These are phyloP conservation scores for Hymenotorrendiella dingleyae DNA, from an alignment of 2,329 filamentous ascomycete species.

Conservation along the genomic window DNA sequence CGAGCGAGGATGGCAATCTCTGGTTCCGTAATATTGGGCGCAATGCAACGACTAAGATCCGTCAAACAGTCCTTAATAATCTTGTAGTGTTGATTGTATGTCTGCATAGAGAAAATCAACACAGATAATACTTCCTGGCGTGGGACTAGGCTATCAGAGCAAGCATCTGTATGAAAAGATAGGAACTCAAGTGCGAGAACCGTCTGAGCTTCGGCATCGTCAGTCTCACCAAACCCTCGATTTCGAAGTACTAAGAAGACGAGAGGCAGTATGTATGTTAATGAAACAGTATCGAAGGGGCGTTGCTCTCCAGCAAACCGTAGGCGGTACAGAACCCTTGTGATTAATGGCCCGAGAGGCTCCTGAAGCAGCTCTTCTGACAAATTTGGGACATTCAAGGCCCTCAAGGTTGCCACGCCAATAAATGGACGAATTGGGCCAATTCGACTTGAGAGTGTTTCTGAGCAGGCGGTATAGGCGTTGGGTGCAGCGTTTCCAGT, in stretches of 20 bases:
- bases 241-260: constrained; percentile 71
- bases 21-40: constrained; percentile 66
- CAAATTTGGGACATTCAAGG: constrained; percentile 67
- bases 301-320: constrained; percentile 88
- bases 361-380: constrained; percentile 69
- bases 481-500: constrained; percentile 73
- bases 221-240: constrained; percentile 70
- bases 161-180: constrained; percentile 79
- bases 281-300: constrained; percentile 82
- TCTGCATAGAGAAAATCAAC: constrained; percentile 78
- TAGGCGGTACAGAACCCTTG: constrained; percentile 82
- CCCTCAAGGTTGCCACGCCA: constrained; percentile 78
- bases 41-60: constrained; percentile 78
- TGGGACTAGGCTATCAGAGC: constrained; percentile 68
- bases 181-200: constrained; percentile 84
- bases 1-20: constrained; percentile 74
- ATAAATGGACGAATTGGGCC: constrained; percentile 76
- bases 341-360: constrained; percentile 76
- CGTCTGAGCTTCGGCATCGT: constrained; percentile 84
- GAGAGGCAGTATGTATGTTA: constrained; percentile 82
- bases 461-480: constrained; percentile 74
- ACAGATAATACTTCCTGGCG: constrained; percentile 65
- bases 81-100: constrained; percentile 90
- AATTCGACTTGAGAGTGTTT: constrained; percentile 67
- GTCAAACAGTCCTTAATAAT: constrained; percentile 86